A percentile compares a stretch with the other conserved stretches of the same genome.
Conservation (phyloP, 805 yeast species). For the Cyberlindnera mrakii region DNA sequence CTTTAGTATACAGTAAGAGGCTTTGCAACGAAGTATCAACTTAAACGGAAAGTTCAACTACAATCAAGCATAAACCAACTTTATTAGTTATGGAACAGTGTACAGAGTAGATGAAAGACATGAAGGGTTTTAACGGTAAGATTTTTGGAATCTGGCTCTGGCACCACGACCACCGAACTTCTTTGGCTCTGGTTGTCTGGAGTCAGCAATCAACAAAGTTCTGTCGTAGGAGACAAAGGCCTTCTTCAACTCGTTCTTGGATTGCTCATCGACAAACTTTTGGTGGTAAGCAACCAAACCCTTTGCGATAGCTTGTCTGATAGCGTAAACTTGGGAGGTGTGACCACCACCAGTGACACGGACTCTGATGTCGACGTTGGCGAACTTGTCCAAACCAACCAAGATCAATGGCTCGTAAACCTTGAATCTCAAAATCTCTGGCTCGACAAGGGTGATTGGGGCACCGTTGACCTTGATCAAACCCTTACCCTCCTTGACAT, state of each 20-base stretch:
- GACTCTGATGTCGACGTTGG: constrained; percentile 97
- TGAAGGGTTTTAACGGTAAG: constrained; percentile 79
- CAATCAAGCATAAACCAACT: constrained; percentile 7
- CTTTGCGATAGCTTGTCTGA: constrained; percentile 99
- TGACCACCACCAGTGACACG: constrained; percentile 99
- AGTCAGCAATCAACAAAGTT: constrained; percentile 98
- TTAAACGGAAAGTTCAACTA: not conserved
- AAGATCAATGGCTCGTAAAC: constrained; percentile 98
- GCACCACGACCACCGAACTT: constrained; percentile 99
- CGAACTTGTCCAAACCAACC: constrained; percentile 98
- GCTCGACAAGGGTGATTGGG: constrained; percentile 98
- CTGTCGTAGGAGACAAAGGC: constrained; percentile 97
- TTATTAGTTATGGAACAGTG: constrained; percentile 17
- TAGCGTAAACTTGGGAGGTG: constrained; percentile 99
- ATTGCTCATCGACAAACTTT: constrained; percentile 98
- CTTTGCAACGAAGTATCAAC: too few species aligned
- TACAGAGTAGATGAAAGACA: constrained; percentile 21
- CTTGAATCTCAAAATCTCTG: constrained; percentile 98
- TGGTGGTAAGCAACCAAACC: constrained; percentile 99
- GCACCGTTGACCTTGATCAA: constrained; percentile 98
- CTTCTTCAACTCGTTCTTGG: constrained; percentile 99
- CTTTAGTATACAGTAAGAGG: not conserved
- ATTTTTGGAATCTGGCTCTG: constrained; percentile 99
- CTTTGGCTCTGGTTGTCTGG: constrained; percentile 99
- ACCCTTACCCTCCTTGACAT: constrained; percentile 99